Base-by-base conservation (phyloP, 371 early-diverging fungal genomes). In the Mucor ambiguus region DNA sequence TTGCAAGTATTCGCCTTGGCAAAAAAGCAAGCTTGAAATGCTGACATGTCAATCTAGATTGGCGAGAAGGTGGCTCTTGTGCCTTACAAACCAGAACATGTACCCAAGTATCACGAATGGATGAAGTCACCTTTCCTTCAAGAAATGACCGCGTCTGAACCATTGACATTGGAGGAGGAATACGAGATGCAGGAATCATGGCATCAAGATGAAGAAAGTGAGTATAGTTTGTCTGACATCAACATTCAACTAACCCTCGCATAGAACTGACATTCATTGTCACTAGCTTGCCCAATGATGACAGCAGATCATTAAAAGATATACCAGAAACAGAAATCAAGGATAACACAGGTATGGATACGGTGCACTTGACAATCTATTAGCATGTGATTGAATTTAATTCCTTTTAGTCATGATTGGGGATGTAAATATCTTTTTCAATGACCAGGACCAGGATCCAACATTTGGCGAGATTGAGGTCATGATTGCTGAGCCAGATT, bases 61-160 rank as follows among this genome's bases (percentile, higher is more conserved):
- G 91, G 90, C 8, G 62, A 81, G 18, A 85, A 78, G 61, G 87
- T 87, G 14, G 75, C 91, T 14, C 83, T 97, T 4, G 95, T 95
- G 11, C 97, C 97, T 1, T 97, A 97, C 76, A 84, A 84, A 57
- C 75, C 77, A 29, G 90, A 90, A 54, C 97, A 97, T 85, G 97
- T 97, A 1, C 83, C 82, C 6, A 83, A 72, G 61, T 97, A 97
- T 74, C 95, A 97, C 77, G 89, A 89, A 58, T 97, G 97, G 97
- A 97, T 97, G 97, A 86, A 94, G 70, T 90, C 90, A 6, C 92
- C 93, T 10, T 92, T 87, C 72, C 81, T 96, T 32, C 92, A 89
- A 63, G 97, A 96, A 73, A 91, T 93, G 90, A 97, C 97, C 14
- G 96, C 95, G 0, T 95, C 96, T 9, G 97, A 97, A 68, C 96